These are phyloP conservation scores for Populus simonii DNA, from an alignment of 345 rosid genomes.

Conservation along the genomic window DNA sequence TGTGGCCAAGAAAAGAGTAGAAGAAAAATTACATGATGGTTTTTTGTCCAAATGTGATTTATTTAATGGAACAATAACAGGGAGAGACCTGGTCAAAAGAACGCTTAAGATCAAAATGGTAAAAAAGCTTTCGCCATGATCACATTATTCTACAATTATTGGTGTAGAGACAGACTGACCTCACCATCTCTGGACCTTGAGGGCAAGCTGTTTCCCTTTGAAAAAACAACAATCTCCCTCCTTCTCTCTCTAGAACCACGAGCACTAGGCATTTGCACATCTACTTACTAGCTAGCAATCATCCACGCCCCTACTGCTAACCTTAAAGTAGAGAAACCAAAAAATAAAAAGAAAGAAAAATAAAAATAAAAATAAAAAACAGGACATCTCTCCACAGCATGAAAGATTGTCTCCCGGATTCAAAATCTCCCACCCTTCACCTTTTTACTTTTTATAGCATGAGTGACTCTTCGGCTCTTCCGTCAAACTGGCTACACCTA, in stretches of 20 bases:
- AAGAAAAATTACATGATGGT: not conserved
- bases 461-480: not conserved
- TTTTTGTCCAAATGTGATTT: constrained; percentile 23
- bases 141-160: constrained; percentile 61
- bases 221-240: constrained; percentile 18
- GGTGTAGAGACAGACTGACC: constrained; percentile 49
- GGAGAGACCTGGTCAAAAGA: constrained; percentile 46
- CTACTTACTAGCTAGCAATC: not conserved
- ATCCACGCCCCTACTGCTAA: constrained; percentile 16
- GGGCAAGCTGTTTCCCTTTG: constrained; percentile 73
- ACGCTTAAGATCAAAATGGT: constrained; percentile 19
- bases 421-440: constrained; percentile 18
- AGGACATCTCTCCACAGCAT: constrained; percentile 24
- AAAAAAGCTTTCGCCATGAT: constrained; percentile 20
- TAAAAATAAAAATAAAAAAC: not conserved
- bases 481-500: constrained; percentile 3
- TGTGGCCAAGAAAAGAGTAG: constrained; percentile 23
- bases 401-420: constrained; percentile 56
- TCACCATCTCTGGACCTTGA: constrained; percentile 36
- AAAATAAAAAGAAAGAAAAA: not conserved
- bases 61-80: constrained; percentile 15
- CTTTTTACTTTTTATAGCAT: constrained; percentile 14
- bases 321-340: constrained; percentile 25
- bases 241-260: constrained; percentile 20
- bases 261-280: constrained; percentile 33